Base-by-base conservation (phyloP, 129 eudicot genomes). In the Kitagawia praeruptora region DNA sequence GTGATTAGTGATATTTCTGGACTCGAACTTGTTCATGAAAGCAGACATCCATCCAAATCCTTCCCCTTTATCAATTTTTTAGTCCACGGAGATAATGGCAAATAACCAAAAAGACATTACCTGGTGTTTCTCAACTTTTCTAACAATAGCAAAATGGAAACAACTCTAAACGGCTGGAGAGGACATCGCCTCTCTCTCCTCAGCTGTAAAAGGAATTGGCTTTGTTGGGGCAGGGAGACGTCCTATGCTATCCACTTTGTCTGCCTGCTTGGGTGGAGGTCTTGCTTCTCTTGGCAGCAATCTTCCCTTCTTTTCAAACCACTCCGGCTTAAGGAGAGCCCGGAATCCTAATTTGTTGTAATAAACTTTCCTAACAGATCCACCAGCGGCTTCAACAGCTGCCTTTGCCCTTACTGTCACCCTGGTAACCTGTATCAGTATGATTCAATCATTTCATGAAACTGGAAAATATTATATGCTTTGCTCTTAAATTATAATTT, bases 251-350 rank as follows among this genome's bases (percentile, higher is more conserved):
- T 93, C 97, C 23, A 93, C 98, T 78, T 93, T 93, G 75, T 93
- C 98, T 81, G 81, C 83, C 73, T 82, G 89, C 80, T 91, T 93
- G 6, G 98, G 97, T 72, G 98, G 98, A 39, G 98, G 98, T 61
- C 98, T 86, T 75, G 98, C 97, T 70, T 96, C 88, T 80, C 78
- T 91, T 8, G 98, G 98, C 45, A 93, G 87, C 80, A 94, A 69
- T 80, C 97, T 91, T 9, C 98, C 97, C 81, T 94, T 94, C 88
- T 94, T 94, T 76, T 87, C 97, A 66, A 94, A 94, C 97, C 98
- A 94, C 85, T 94, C 97, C 0, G 98, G 98, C 51, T 89, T 91
- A 6, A 94, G 89, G 71, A 94, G 85, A 8, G 98, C 98, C 49
- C 87, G 86, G 21, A 94, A 87, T 21, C 97, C 97, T 42, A 94